A percentile compares a stretch with the other conserved stretches of the same genome.
These are phyloP conservation scores for Capsaspora owczarzaki DNA, from an alignment of 78 protist genomes.

Conservation along the genomic window DNA sequence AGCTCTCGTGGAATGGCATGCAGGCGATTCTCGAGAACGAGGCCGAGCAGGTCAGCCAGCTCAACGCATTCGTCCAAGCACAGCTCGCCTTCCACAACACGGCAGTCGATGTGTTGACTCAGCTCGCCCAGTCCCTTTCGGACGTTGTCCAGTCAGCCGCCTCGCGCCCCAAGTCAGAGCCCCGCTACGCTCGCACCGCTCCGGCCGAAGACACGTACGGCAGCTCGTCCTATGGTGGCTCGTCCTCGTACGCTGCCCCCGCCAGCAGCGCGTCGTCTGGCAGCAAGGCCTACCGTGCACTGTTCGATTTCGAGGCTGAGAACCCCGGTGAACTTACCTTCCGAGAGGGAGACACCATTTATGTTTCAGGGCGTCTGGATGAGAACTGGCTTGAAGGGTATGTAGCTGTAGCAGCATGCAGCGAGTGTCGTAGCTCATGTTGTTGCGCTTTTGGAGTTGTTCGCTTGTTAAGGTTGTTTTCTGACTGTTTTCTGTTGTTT, in stretches of 20 bases:
- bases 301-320: slow-evolving; percentile 14
- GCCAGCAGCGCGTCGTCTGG: not conserved
- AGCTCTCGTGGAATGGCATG: slow-evolving; percentile 4
- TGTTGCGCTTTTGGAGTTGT: no score
- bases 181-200: no score
- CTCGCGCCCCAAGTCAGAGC: no score
- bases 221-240: no score
- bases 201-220: no score
- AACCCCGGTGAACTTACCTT: slow-evolving; percentile 1
- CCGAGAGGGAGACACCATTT: not conserved
- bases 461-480: no score
- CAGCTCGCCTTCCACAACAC: not conserved
- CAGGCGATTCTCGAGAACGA: not conserved
- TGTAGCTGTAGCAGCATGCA: no score
- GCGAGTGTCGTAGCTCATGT: no score
- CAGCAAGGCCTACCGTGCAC: not conserved
- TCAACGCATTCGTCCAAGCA: not conserved
- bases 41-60: slow-evolving; percentile 11
- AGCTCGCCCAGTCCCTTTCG: not conserved
- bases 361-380: not conserved
- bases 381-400: slow-evolving; percentile 20
- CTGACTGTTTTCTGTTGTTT: no score
- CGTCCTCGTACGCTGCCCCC: not conserved
- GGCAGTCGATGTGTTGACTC: not conserved
- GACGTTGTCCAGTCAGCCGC: not conserved